Percentiles rank a stretch among this genome's conserved stretches.
These are phyloP conservation scores for Exophiala oligosperma DNA, from an alignment of 2,329 filamentous ascomycete genomes.

Conservation along the genomic window DNA sequence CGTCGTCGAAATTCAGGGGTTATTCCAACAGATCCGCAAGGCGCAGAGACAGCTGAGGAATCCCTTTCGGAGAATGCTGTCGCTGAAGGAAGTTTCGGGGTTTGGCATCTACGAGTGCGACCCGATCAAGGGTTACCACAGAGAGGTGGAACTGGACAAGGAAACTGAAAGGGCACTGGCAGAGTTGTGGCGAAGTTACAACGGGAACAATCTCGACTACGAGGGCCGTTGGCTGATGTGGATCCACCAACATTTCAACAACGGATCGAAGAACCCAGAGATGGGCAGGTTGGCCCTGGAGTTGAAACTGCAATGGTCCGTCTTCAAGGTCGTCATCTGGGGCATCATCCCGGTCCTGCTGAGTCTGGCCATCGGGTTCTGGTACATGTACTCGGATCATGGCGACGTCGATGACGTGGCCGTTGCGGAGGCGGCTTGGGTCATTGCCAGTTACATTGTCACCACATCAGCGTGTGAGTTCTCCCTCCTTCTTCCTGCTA, in stretches of 20 bases:
- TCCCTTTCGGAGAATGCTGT: slow-evolving; percentile 9
- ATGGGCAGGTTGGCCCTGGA: slow-evolving; percentile 8
- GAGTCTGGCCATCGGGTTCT: slow-evolving; percentile 13
- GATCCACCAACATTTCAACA: slow-evolving; percentile 19
- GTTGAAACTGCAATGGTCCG: slow-evolving; percentile 12
- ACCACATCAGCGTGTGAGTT: slow-evolving; percentile 14
- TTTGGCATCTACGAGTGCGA: slow-evolving; percentile 17
- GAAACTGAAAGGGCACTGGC: slow-evolving; percentile 11
- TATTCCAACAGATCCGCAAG: slow-evolving; percentile 17
- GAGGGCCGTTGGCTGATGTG: slow-evolving; percentile 18
- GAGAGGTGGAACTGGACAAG: slow-evolving; percentile 11
- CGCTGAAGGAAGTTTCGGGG: slow-evolving; percentile 12
- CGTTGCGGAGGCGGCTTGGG: slow-evolving; percentile 15
- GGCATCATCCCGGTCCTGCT: slow-evolving; percentile 12
- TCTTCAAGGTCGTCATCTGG: slow-evolving; percentile 16
- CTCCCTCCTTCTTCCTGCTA: neutral
- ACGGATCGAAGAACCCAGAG: slow-evolving; percentile 14
- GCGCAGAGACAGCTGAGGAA: slow-evolving; percentile 9
- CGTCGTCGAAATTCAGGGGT: slow-evolving; percentile 8
- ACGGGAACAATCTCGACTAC: slow-evolving; percentile 11
- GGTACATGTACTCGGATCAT: slow-evolving; percentile 17
- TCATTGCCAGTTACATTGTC: slow-evolving; percentile 15
- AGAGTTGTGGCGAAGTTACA: slow-evolving; percentile 15
- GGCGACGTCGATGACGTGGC: slow-evolving; percentile 17
- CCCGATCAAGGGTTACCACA: slow-evolving; percentile 12